These are phyloP conservation scores for Akanthomyces dipterigenus DNA, from an alignment of 2,329 filamentous ascomycete genomes.

Conservation along the genomic window DNA sequence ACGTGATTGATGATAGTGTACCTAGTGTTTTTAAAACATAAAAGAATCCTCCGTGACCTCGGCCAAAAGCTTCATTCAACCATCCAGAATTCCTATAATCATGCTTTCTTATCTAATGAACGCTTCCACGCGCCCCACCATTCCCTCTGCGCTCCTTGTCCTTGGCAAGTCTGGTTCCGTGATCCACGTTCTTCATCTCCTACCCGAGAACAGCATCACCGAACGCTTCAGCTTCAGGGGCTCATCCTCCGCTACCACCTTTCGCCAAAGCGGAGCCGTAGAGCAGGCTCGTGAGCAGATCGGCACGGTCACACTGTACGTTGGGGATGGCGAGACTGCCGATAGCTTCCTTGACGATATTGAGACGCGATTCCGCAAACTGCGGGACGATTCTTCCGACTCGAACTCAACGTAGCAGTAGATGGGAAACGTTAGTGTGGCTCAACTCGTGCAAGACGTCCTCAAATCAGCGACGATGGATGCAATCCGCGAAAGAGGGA, in stretches of 20 bases:
- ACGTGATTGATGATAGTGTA: too few relatives aligned
- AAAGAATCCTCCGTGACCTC: neutral
- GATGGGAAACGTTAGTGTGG: neutral
- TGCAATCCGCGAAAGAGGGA: neutral
- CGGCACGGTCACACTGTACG: constrained; percentile 2
- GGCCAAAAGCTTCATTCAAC: neutral
- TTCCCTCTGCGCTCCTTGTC: constrained; percentile 3
- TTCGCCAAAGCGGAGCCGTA: neutral
- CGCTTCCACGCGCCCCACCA: neutral
- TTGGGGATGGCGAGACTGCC: constrained; percentile 8
- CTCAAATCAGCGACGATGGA: neutral
- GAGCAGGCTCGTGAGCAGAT: constrained; percentile 5
- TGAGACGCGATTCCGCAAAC: neutral
- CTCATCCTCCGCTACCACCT: neutral
- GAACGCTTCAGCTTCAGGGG: neutral
- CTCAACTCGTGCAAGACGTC: neutral
- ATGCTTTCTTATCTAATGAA: neutral
- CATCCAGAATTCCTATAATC: neutral
- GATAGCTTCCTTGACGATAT: constrained; percentile 2
- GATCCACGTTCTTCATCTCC: neutral
- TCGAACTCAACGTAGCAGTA: neutral
- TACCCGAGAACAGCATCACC: neutral
- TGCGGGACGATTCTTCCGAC: neutral
- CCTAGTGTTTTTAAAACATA: too few relatives aligned
- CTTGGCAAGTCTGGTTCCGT: neutral